Conservation (phyloP, 2,329 filamentous ascomycete species). For the Calonectria hawksworthii region DNA sequence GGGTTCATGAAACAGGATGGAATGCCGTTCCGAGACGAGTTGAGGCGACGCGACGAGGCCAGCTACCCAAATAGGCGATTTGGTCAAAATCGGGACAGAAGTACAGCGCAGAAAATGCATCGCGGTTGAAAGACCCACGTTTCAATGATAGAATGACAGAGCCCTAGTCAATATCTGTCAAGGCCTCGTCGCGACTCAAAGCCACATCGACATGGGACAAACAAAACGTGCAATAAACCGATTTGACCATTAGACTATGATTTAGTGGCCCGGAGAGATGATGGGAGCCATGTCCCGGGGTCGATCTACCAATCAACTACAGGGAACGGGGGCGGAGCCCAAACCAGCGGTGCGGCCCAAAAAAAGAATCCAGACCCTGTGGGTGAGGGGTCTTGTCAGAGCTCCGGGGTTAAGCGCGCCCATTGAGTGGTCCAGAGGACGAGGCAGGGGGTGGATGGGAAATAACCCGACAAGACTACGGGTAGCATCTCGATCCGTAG, state of each 20-base stretch:
- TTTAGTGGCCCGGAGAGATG: conserved; percentile 36
- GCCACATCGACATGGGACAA: conserved; percentile 26
- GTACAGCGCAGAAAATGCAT: conserved; percentile 11
- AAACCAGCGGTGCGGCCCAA: conserved; percentile 42
- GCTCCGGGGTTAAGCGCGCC: conserved; percentile 26
- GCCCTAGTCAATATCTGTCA: conserved; percentile 33
- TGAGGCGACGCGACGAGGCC: background rate
- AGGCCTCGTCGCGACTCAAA: conserved; percentile 32
- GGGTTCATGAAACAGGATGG: conserved; percentile 19
- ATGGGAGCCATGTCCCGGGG: conserved; percentile 40
- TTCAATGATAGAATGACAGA: conserved; percentile 33
- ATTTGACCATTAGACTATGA: conserved; percentile 38
- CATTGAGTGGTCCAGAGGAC: conserved; percentile 22
- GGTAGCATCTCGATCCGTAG: conserved; percentile 8
- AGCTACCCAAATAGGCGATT: conserved; percentile 11
- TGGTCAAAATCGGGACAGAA: conserved; percentile 10
- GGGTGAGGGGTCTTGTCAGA: conserved; percentile 40
- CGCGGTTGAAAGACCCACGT: conserved; percentile 35
- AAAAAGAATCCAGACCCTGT: conserved; percentile 34
- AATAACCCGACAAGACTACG: conserved; percentile 28
- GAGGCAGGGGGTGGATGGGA: conserved; percentile 16
- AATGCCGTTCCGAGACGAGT: conserved; percentile 15
- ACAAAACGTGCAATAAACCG: conserved; percentile 45
- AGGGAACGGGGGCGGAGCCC: conserved; percentile 35
- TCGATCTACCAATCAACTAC: conserved; percentile 46